A percentile compares a stretch with the other conserved stretches of the same genome.
These are phyloP conservation scores for Xylaria sp. DNA, from an alignment of 2,329 filamentous ascomycete genomes.

Conservation along the genomic window DNA sequence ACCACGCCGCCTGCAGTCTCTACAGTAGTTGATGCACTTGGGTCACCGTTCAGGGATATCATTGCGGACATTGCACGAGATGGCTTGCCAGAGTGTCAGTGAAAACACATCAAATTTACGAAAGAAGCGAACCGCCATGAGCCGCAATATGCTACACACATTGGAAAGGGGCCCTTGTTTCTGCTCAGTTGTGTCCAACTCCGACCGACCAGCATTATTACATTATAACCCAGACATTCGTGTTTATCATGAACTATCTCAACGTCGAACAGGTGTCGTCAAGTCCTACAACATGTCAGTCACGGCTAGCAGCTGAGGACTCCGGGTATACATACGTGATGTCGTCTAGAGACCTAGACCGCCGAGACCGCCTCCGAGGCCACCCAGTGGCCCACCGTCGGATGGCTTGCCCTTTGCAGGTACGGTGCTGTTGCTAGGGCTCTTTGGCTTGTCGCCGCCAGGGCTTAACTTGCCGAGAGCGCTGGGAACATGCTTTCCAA, in stretches of 20 bases:
- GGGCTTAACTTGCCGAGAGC: neutral
- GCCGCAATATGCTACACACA: neutral
- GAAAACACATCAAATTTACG: neutral
- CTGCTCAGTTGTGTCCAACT: too few relatives aligned
- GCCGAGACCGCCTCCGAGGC: slow-evolving; percentile 3
- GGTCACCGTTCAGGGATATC: slow-evolving; percentile 21
- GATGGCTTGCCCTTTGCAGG: neutral
- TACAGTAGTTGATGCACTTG: slow-evolving; percentile 22
- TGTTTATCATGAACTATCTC: too few relatives aligned
- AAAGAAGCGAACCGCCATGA: too few relatives aligned
- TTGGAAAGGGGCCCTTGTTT: neutral
- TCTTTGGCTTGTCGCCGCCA: neutral
- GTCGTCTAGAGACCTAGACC: slow-evolving; percentile 10
- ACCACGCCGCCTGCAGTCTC: slow-evolving; percentile 39
- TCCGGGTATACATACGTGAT: neutral
- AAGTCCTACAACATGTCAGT: neutral
- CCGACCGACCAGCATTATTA: too few relatives aligned
- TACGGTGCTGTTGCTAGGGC: slow-evolving; percentile 7
- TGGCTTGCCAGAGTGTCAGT: slow-evolving; percentile 6
- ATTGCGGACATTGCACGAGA: slow-evolving; percentile 22
- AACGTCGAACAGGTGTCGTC: neutral
- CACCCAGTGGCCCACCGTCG: neutral
- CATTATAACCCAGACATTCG: too few relatives aligned
- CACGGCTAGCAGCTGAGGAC: too few relatives aligned
- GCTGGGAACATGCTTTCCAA: slow-evolving; percentile 12